phyloP scores from a whole-genome alignment of 2,329 filamentous ascomycete genomes.

The Microcyclosporella mali region DNA sequence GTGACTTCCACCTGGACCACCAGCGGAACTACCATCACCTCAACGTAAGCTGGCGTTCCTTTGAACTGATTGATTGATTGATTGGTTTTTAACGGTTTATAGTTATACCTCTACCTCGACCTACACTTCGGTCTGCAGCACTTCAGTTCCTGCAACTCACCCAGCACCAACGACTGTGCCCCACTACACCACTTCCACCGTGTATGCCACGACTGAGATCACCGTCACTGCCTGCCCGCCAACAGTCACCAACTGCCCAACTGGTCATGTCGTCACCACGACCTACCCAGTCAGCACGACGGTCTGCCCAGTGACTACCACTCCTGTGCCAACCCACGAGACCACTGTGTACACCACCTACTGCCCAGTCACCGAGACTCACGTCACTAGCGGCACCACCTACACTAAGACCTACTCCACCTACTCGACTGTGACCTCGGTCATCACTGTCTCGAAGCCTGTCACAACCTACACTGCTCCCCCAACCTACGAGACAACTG shows the following conservation, averaged over 20 bases:
- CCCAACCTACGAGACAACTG: background rate
- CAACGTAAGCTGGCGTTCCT: background rate
- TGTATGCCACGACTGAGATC: slow-evolving; percentile 25
- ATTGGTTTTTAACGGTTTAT: background rate
- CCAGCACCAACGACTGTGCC: slow-evolving; percentile 4
- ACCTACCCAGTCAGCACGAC: slow-evolving; percentile 1
- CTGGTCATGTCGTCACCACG: slow-evolving; percentile 1
- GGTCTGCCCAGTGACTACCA: background rate
- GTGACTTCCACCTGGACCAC: background rate
- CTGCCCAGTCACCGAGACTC: slow-evolving; percentile 4
- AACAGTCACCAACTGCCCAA: slow-evolving; percentile 33
- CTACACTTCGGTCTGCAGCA: slow-evolving; percentile 1
- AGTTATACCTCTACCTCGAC: slow-evolving; percentile 1
- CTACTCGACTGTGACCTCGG: slow-evolving; percentile 1
- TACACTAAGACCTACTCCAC: slow-evolving; percentile 10
- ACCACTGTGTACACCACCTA: slow-evolving; percentile 3
- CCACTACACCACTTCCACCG: slow-evolving; percentile 13
- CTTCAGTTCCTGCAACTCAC: slow-evolving; percentile 1
- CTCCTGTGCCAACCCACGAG: background rate
- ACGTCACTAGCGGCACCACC: slow-evolving; percentile 3
- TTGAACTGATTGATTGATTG: background rate
- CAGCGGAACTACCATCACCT: slow-evolving; percentile 2
- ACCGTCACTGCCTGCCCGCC: slow-evolving; percentile 37
- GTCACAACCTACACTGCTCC: background rate
- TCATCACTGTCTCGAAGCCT: background rate